phyloP scores from a whole-genome alignment of 306 rosid species.

The Acacia acuminata region DNA sequence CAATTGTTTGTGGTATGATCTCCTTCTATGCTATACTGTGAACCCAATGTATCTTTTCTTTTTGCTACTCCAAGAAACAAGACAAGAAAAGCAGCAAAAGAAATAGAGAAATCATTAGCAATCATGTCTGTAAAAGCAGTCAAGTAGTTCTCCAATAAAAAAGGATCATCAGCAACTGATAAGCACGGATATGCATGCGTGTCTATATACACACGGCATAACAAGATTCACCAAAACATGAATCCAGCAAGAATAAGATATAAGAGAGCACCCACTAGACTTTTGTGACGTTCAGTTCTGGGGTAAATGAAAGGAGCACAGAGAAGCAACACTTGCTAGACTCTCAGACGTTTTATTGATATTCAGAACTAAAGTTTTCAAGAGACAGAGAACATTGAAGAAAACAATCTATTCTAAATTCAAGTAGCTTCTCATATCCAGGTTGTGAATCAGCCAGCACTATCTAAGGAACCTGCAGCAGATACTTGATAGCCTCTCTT shows the following conservation, averaged over 20 bases:
- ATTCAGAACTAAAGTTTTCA: neutral
- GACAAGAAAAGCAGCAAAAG: neutral
- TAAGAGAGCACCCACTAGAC: neutral
- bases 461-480: neutral
- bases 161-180: neutral
- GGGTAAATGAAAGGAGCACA: neutral
- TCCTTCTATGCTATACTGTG: neutral
- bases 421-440: neutral
- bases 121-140: neutral
- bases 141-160: neutral
- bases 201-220: neutral
- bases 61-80: slow-evolving; percentile 8
- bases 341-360: neutral
- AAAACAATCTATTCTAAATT: neutral
- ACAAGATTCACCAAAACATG: neutral
- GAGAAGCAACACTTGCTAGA: slow-evolving; percentile 1
- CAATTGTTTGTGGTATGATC: neutral
- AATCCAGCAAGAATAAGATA: neutral
- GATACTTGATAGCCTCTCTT: slow-evolving; percentile 7
- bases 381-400: neutral
- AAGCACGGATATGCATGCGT: neutral
- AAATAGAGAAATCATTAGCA: neutral
- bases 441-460: slow-evolving; percentile 18
- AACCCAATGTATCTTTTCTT: no score
- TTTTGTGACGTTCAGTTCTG: neutral